Base-by-base conservation (phyloP, 1,139 yeast genomes). In the Debaryomyces robertsiae region DNA sequence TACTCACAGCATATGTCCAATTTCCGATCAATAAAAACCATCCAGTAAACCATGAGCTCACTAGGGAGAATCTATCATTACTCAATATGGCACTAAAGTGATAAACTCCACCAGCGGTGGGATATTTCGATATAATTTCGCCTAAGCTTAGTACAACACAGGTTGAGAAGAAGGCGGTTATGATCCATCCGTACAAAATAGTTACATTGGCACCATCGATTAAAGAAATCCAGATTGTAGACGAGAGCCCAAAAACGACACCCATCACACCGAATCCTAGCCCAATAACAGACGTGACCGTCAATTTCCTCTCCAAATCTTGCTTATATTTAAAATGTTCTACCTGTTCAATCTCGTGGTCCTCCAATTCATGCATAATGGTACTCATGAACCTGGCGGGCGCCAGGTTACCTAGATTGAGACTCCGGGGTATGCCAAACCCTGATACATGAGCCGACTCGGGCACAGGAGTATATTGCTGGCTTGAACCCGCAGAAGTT, bases 241-340 rank as follows among this genome's bases (percentile, higher is more conserved):
- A 79, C 4, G 88, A 79, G 52, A 84, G 70, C 1, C 91, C 90
- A 56, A 84, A 74, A 0, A 90, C 91, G 0, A 86, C 90, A 15
- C 87, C 86, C 91, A 84, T 84, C 18, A 84, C 62, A 2, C 89
- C 81, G 55, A 84, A 83, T 1, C 93, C 90, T 22, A 84, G 63
- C 2, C 91, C 93, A 32, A 84, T 77, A 27, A 84, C 79, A 0
- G 89, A 81, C 0, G 80, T 69, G 2, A 84, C 84, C 1, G 86
- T 75, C 44, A 84, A 68, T 46, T 82, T 81, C 48, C 86, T 71
- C 44, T 79, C 81, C 44, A 84, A 65, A 38, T 81, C 84, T 54
- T 83, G 89, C 48, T 82, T 82, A 56, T 84, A 84, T 42, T 79
- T 77, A 66, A 84, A 83, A 54, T 81, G 85, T 49, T 83, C 89